Conservation (phyloP, 169 alveolate species). For the Toxoplasma gondii region DNA sequence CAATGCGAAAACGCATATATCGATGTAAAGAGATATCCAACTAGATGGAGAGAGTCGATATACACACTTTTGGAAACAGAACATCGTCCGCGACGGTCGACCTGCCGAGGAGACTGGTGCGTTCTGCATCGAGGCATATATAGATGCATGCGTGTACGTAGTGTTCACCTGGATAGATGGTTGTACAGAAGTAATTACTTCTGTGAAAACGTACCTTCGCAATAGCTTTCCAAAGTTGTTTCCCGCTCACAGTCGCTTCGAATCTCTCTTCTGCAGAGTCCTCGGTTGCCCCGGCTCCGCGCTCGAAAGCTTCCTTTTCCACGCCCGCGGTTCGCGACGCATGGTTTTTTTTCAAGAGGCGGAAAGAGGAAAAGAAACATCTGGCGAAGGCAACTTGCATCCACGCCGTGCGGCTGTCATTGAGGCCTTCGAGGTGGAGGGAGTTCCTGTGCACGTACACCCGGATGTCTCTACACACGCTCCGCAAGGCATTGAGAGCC, state of each 20-base stretch:
- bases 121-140: no score
- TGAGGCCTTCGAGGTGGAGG: conserved; percentile 26
- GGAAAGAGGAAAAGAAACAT: conserved; percentile 39
- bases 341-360: neutral
- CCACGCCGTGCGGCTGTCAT: conserved; percentile 47
- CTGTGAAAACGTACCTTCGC: neutral
- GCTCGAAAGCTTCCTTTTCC: neutral
- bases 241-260: conserved; percentile 21
- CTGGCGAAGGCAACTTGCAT: conserved; percentile 36
- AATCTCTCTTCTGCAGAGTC: neutral
- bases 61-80: no score
- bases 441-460: conserved; percentile 34
- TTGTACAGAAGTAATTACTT: neutral
- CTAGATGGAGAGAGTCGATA: no score
- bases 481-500: conserved; percentile 8
- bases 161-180: neutral
- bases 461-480: conserved; percentile 8
- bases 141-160: no score
- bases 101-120: no score
- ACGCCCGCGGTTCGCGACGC: neutral
- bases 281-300: neutral
- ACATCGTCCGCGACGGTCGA: no score
- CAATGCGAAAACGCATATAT: no score
- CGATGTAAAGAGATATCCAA: no score
- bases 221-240: conserved; percentile 12